Evolutionary conservation across 2,329 filamentous ascomycete genomes (phyloP), one percentile per base, ranked within the genome.

Genomic region (Metarhizium brunneum): DNA sequence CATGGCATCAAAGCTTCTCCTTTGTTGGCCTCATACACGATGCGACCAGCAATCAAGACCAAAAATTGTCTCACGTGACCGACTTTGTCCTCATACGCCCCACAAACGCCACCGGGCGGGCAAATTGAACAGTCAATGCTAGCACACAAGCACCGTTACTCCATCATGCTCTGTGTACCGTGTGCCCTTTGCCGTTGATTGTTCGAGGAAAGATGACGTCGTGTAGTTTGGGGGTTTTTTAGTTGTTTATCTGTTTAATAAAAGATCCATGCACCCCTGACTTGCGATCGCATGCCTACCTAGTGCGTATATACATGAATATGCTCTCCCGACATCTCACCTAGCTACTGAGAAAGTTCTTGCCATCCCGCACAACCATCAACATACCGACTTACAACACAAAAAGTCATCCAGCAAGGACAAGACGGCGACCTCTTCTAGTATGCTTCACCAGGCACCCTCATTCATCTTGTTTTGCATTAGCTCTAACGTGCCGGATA

Each of bases 371-470:
- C 30, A 14, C 14, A 13, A n/a, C 8, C 18, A 30, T 30, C 45
- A 11, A 13, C 20, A 16, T 48, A 30, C 30, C 45, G 45, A 29
- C 14, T 16, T 14, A 29, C 25, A 30, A 30, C 11, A 14, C 11
- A 20, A 48, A 8, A 14, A 20, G 8, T 29, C n/a, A 48, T 14
- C 18, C 20, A 29, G 30, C 32, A 14, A 30, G n/a, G 10, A 16
- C 48, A 54, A 52, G n/a, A 89, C 89, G 86, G 85, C 86, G 58
- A 89, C 86, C 58, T 88, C 59, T 83, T 90, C 68, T 90, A 90
- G 87, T 90, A 77, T 66, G 84, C 73, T 56, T 25, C 10, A 14
- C 45, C 36, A 25, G 30, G 18, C 11, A n/a, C 38, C 3, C 4
- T 8, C 20, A 18, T 29, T 2, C 36, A 18, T 11, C 48, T 10